A percentile compares a stretch with the other conserved stretches of the same genome.
Evolutionary conservation across 2,329 filamentous ascomycete species (phyloP).

Genomic region (Stachybotrys echinatus): DNA sequence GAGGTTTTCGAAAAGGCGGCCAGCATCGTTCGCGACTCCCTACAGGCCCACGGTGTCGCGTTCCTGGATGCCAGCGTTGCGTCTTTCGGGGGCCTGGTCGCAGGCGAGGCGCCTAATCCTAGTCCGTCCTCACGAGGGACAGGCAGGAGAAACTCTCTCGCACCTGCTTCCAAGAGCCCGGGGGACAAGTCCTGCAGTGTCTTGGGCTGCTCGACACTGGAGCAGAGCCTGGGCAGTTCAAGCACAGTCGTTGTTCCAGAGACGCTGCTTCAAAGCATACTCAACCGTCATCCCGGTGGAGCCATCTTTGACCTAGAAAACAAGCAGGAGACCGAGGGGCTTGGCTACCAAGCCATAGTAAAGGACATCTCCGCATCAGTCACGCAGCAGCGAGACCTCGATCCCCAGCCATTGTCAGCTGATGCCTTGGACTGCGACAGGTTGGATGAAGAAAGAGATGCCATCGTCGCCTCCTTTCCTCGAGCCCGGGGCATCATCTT

Average conservation of each 20-base stretch:
- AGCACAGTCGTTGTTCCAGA: neutral
- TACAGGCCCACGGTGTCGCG: constrained; percentile 33
- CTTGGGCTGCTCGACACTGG: neutral
- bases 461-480: constrained; percentile 1
- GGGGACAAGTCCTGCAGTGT: neutral
- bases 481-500: constrained; percentile 25
- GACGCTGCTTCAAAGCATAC: neutral
- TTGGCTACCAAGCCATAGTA: too few species aligned
- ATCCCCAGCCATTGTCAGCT: too few species aligned
- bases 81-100: constrained; percentile 7
- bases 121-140: neutral
- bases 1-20: constrained; percentile 35
- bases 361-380: too few species aligned
- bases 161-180: too few species aligned
- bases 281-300: neutral
- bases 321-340: neutral
- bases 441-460: neutral
- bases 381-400: too few species aligned
- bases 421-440: neutral
- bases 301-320: neutral
- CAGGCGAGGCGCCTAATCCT: neutral
- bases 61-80: constrained; percentile 24
- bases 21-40: constrained; percentile 34
- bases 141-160: neutral
- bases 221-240: neutral